phyloP scores from a whole-genome alignment of 495 filamentous ascomycete genomes.

The Aspergillus haitiensis region DNA sequence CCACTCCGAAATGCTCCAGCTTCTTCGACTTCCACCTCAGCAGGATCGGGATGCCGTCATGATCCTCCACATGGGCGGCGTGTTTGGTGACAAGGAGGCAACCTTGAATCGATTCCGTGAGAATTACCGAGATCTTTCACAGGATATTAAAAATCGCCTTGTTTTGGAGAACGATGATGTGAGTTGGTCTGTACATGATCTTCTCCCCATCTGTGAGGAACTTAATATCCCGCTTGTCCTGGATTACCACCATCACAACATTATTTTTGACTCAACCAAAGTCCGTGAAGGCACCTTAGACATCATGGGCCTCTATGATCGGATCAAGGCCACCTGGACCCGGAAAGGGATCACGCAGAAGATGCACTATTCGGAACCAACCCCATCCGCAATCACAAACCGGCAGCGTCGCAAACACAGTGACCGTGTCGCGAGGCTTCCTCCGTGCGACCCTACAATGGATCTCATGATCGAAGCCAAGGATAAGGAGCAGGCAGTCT shows the following conservation, averaged over 20 bases:
- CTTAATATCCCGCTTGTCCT: conserved; percentile 90
- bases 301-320: conserved; percentile 66
- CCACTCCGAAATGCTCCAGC: conserved; percentile 79
- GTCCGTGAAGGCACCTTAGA: conserved; percentile 85
- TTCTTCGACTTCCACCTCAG: conserved; percentile 77
- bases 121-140: conserved; percentile 67
- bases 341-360: conserved; percentile 87
- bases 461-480: conserved; percentile 99
- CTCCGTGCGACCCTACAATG: conserved; percentile 78
- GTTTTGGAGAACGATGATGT: conserved; percentile 97
- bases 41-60: conserved; percentile 86
- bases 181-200: conserved; percentile 83
- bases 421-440: conserved; percentile 71
- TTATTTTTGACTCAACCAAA: conserved; percentile 70
- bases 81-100: conserved; percentile 83
- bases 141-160: conserved; percentile 72
- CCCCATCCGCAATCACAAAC: conserved; percentile 69
- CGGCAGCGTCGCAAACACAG: conserved; percentile 81
- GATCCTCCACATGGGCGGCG: conserved; percentile 92
- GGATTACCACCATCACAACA: conserved; percentile 96
- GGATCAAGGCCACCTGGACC: conserved; percentile 83
- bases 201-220: conserved; percentile 89
- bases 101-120: conserved; percentile 79
- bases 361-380: conserved; percentile 93
- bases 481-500: conserved; percentile 96